Evolutionary conservation across 805 yeast genomes (phyloP), one percentile per base, ranked within the genome.

Genomic region (Hanseniaspora lindneri): DNA sequence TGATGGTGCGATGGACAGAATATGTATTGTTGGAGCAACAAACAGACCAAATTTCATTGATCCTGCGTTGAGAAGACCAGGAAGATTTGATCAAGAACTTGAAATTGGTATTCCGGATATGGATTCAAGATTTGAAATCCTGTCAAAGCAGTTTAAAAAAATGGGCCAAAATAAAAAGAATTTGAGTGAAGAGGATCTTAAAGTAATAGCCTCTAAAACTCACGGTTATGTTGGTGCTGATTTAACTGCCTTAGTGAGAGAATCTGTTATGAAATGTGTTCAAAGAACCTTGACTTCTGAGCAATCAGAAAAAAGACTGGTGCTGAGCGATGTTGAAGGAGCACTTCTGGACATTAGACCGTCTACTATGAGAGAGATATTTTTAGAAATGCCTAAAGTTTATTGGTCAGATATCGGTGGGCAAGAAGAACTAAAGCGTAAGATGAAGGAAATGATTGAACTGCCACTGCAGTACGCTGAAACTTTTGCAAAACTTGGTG

Each of bases 141-240:
- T 92, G 46, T 54, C 56, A 17, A 73, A 80, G 54, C 83, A 81
- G 54, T 73, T 89, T 49, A 57, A 59, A 1, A 71, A 67, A 40
- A 69, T 69, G 68, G 58, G 65, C 0, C 20, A 50, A 7, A 59
- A 61, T 16, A 75, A 79, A 17, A 79, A 78, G 56, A 14, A 24
- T 3, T 65, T 64, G 0, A 61, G 89, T 33, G 59, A 70, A 0
- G 66, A 61, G 0, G 77, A 69, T 0, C 73, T 88, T n/a, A 60
- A 65, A n/a, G 57, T 56, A 1, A 65, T 88, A 36, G 85, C 96
- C 0, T 63, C 76, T 4, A 80, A 77, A 58, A 88, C 97, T 0
- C 98, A 92, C 64, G 98, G 98, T 5, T 92, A 85, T 59, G 98
- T 92, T 1, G 99, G 99, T 41, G 96, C 97, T 0, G 99, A 92